A percentile compares a stretch with the other conserved stretches of the same genome.
These are phyloP conservation scores for Spathaspora boniae DNA, from an alignment of 805 yeast genomes.

Conservation along the genomic window DNA sequence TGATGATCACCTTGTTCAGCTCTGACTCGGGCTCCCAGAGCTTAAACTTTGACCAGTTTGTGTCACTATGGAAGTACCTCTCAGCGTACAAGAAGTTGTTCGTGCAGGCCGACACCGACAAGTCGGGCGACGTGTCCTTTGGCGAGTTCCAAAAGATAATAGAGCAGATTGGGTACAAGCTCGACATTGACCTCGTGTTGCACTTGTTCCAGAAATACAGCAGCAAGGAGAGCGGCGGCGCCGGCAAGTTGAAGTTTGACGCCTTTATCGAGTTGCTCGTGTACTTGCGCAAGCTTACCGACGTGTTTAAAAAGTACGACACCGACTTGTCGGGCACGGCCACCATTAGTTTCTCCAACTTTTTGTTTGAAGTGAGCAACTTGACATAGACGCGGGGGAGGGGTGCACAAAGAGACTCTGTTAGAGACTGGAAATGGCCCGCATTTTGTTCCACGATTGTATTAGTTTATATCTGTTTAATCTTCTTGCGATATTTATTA, in stretches of 20 bases:
- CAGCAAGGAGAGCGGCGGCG: slow-evolving; percentile 29
- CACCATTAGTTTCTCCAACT: slow-evolving; percentile 61
- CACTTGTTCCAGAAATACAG: slow-evolving; percentile 54
- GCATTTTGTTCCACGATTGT: too few species aligned
- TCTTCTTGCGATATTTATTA: neutral
- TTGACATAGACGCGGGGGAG: slow-evolving; percentile 20
- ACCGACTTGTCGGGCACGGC: slow-evolving; percentile 71
- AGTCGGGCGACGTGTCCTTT: slow-evolving; percentile 57
- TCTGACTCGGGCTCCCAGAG: slow-evolving; percentile 16
- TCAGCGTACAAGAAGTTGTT: slow-evolving; percentile 65
- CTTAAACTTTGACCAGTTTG: slow-evolving; percentile 58
- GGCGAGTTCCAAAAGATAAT: slow-evolving; percentile 63
- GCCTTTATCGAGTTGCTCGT: slow-evolving; percentile 78
- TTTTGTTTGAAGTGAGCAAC: slow-evolving; percentile 51
- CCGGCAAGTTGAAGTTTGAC: slow-evolving; percentile 64
- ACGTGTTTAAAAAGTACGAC: slow-evolving; percentile 74
- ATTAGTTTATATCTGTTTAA: slow-evolving; percentile 3
- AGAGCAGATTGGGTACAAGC: slow-evolving; percentile 61
- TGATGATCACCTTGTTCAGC: slow-evolving; percentile 65
- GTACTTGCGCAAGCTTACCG: slow-evolving; percentile 72
- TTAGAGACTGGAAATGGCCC: too few species aligned
- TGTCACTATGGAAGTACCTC: slow-evolving; percentile 64
- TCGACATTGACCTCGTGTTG: slow-evolving; percentile 53
- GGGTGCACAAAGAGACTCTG: too few species aligned
- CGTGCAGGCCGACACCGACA: slow-evolving; percentile 56